Conservation (phyloP, 163 green algal genomes). For the Chlorella variabilis region DNA sequence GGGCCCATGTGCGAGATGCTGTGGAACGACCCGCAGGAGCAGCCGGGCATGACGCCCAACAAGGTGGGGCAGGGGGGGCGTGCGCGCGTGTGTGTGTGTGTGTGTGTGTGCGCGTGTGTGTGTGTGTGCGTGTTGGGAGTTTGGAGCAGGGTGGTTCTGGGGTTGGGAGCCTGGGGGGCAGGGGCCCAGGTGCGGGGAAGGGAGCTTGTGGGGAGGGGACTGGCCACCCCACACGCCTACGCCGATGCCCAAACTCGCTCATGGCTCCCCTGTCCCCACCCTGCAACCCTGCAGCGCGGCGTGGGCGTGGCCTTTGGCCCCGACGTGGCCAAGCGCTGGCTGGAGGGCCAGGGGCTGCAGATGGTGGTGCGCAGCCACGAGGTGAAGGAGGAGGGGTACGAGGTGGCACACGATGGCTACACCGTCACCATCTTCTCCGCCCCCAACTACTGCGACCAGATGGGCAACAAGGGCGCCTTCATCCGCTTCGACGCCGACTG, state of each 20-base stretch:
- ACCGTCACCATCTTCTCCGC: slow-evolving; percentile 96
- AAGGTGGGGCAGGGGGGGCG: slow-evolving; percentile 57
- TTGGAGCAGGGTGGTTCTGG: too few relatives aligned
- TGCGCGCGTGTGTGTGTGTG: too few relatives aligned
- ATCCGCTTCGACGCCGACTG: slow-evolving; percentile 95
- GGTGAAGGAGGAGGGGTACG: slow-evolving; percentile 77
- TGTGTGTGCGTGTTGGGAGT: background rate
- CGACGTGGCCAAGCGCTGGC: slow-evolving; percentile 90
- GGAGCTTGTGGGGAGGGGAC: too few relatives aligned
- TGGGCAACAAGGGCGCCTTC: slow-evolving; percentile 95
- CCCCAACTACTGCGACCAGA: slow-evolving; percentile 98
- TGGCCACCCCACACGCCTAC: too few relatives aligned
- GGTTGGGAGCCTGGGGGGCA: background rate
- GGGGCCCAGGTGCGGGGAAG: too few relatives aligned
- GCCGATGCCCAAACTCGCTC: too few relatives aligned
- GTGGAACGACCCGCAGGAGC: slow-evolving; percentile 92
- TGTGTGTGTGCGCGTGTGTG: background rate
- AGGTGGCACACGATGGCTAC: slow-evolving; percentile 86
- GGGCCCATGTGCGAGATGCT: slow-evolving; percentile 98
- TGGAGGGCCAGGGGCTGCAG: slow-evolving; percentile 90
- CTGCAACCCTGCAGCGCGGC: slow-evolving; percentile 40
- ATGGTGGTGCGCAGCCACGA: slow-evolving; percentile 79
- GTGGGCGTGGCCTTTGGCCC: slow-evolving; percentile 72
- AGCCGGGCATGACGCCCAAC: slow-evolving; percentile 76
- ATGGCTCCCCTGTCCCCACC: too few relatives aligned